Evolutionary conservation across 164 flowering plant species (phyloP).

Genomic region (Umbilicus rupestris): DNA sequence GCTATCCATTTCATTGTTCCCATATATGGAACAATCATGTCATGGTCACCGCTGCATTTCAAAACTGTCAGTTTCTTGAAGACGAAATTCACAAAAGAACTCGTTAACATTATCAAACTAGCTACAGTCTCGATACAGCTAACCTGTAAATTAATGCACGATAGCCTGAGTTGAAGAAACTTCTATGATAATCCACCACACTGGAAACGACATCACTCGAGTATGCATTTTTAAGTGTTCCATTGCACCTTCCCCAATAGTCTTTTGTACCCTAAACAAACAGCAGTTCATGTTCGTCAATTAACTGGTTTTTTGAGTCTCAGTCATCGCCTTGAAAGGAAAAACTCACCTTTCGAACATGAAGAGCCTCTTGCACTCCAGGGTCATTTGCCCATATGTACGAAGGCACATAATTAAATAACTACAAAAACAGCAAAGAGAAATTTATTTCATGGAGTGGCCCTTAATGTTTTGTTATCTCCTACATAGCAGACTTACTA

Average conservation of each 20-base stretch:
- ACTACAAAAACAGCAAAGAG: constrained; percentile 1
- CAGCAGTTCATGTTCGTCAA: no score
- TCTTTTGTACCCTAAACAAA: constrained; percentile 6
- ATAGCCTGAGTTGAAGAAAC: constrained; percentile 8
- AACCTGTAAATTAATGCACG: constrained; percentile 27
- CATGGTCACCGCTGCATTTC: constrained; percentile 14
- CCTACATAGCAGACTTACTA: no score
- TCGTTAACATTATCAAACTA: no score
- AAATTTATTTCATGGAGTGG: not conserved
- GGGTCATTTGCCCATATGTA: constrained; percentile 18
- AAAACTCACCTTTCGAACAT: constrained; percentile 10
- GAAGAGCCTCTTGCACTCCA: constrained; percentile 13
- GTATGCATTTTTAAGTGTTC: not conserved
- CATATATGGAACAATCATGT: constrained; percentile 10
- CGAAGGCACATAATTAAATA: constrained; percentile 5
- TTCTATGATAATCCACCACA: constrained; percentile 15
- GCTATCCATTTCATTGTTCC: constrained; percentile 11
- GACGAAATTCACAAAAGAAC: no score
- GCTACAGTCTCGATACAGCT: no score
- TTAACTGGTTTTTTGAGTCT: not conserved
- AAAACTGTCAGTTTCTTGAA: not conserved
- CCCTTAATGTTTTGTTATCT: no score
- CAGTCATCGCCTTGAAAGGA: not conserved
- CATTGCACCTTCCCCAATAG: constrained; percentile 17
- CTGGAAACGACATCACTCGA: not conserved